Conservation (phyloP, 768 basidiomycete species). For the Nidularia sp. region DNA sequence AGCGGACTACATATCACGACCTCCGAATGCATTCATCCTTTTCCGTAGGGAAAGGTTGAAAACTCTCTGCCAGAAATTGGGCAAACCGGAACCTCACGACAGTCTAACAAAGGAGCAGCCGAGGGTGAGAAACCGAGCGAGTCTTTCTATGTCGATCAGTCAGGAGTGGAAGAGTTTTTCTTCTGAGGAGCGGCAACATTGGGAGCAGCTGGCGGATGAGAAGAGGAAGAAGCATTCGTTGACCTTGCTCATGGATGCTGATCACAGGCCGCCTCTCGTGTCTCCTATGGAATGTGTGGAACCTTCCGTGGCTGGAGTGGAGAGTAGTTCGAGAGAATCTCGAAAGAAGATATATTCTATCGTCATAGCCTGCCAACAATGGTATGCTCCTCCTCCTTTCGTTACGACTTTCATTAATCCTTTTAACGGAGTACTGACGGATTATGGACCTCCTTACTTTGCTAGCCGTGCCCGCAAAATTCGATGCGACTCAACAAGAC, state of each 20-base stretch:
- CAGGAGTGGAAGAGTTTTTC: slow-evolving; percentile 4
- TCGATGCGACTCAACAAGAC: slow-evolving; percentile 80
- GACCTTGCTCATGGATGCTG: slow-evolving; percentile 9
- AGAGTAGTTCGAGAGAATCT: slow-evolving; percentile 28
- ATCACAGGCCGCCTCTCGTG: slow-evolving; percentile 24
- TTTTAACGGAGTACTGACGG: slow-evolving; percentile 33
- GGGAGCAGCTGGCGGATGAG: slow-evolving; percentile 76
- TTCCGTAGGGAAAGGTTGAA: slow-evolving; percentile 72
- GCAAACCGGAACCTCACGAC: slow-evolving; percentile 44
- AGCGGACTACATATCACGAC: slow-evolving; percentile 80
- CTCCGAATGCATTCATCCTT: slow-evolving; percentile 82
- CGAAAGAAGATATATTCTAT: slow-evolving; percentile 61
- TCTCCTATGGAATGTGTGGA: slow-evolving; percentile 28
- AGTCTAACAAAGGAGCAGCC: slow-evolving; percentile 62
- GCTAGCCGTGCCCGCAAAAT: slow-evolving; percentile 80
- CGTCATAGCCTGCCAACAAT: slow-evolving; percentile 84
- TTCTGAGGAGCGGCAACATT: slow-evolving; percentile 62
- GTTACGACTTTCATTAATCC: slow-evolving; percentile 32
- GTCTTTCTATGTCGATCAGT: slow-evolving; percentile 56
- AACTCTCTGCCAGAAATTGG: slow-evolving; percentile 52
- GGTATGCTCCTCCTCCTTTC: slow-evolving; percentile 44
- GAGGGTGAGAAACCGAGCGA: slow-evolving; percentile 32
- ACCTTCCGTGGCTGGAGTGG: slow-evolving; percentile 21
- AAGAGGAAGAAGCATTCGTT: slow-evolving; percentile 68
- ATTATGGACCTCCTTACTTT: slow-evolving; percentile 23